These are phyloP conservation scores for Strobilomyces confusus DNA, from an alignment of 768 basidiomycete genomes.

Conservation along the genomic window DNA sequence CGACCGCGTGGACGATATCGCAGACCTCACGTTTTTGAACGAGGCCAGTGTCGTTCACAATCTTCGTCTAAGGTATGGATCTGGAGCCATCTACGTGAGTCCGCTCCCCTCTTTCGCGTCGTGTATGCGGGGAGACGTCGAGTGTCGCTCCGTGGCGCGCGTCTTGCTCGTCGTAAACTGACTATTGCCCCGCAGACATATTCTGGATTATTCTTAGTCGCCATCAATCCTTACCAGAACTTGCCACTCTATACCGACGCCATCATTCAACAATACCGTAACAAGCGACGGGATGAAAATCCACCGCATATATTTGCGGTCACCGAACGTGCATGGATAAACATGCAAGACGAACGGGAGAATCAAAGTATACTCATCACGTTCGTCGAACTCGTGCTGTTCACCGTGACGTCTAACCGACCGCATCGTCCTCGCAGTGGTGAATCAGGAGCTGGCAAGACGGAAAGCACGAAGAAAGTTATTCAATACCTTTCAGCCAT, in stretches of 20 bases:
- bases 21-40: conserved; percentile 95
- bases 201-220: conserved; percentile 95
- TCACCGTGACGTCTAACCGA: conserved; percentile 9
- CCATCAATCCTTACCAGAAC: conserved; percentile 94
- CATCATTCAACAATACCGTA: conserved; percentile 87
- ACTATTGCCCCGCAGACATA: conserved; percentile 60
- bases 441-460: conserved; percentile 98
- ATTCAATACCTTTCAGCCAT: conserved; percentile 99
- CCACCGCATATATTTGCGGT: conserved; percentile 97
- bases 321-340: conserved; percentile 96
- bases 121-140: not conserved
- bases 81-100: conserved; percentile 89
- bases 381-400: conserved; percentile 44
- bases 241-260: conserved; percentile 88
- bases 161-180: conserved; percentile 2
- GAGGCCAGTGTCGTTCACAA: conserved; percentile 99
- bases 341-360: conserved; percentile 96
- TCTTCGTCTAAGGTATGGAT: conserved; percentile 84
- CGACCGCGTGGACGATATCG: conserved; percentile 96
- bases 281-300: conserved; percentile 84
- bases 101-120: not conserved
- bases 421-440: conserved; percentile 50
- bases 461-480: conserved; percentile 98
- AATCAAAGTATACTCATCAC: conserved; percentile 98
- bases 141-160: conserved; percentile 8